Conservation (phyloP, 192 early-diverging fungal species). For the Linderina pennispora region DNA sequence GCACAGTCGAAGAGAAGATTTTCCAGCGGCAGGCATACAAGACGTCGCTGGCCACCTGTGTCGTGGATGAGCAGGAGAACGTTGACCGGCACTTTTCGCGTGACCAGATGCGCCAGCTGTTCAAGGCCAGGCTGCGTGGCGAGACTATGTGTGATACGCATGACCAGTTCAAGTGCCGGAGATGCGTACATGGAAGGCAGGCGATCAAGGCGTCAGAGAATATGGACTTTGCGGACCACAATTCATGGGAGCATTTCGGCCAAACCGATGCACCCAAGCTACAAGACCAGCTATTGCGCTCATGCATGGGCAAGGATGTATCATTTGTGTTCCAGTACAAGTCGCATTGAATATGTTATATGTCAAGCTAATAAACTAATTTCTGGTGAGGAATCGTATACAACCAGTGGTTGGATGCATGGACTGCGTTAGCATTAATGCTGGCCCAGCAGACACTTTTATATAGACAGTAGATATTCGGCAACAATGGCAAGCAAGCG, state of each 20-base stretch:
- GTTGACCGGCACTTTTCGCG: constrained; percentile 92
- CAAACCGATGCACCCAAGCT: constrained; percentile 50
- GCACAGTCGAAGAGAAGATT: constrained; percentile 98
- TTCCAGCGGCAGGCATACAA: constrained; percentile 91
- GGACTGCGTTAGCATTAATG: no score
- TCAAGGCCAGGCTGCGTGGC: constrained; percentile 65
- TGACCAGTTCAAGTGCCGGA: constrained; percentile 92
- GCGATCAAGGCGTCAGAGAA: constrained; percentile 52
- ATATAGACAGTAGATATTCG: no score
- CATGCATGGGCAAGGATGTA: constrained; percentile 56
- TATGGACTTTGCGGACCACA: constrained; percentile 75
- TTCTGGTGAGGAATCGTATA: no score
- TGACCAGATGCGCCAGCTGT: constrained; percentile 84
- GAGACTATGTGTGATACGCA: constrained; percentile 80
- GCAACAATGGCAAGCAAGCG: no score
- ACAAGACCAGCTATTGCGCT: constrained; percentile 56
- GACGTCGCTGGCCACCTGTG: constrained; percentile 82
- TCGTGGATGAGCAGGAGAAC: constrained; percentile 91
- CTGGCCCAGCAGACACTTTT: no score
- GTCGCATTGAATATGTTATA: no score
- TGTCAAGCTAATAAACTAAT: no score
- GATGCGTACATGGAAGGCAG: constrained; percentile 85
- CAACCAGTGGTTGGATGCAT: no score
- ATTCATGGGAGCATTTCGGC: constrained; percentile 74
- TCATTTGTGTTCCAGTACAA: constrained; percentile 81